Evolutionary conservation across 2,329 filamentous ascomycete genomes (phyloP).

Genomic region (Paracoccidioides lutzii): DNA sequence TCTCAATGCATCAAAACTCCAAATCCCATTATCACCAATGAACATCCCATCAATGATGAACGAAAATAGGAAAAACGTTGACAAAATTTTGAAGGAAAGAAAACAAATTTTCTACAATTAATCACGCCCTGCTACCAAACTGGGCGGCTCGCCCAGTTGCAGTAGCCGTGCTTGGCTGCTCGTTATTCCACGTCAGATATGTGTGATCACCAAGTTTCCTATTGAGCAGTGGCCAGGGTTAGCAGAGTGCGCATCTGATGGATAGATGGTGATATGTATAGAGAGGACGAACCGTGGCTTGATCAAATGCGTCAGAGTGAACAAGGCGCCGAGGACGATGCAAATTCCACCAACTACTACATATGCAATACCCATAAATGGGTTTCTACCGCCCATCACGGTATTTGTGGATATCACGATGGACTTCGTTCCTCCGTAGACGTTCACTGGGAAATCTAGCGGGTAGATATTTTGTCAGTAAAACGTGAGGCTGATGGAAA

Average conservation of each 20-base stretch:
- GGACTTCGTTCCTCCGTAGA: slow-evolving; percentile 78
- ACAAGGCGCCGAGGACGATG: slow-evolving; percentile 73
- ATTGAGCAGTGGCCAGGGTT: slow-evolving; percentile 6
- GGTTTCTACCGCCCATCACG: slow-evolving; percentile 88
- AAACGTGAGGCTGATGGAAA: neutral
- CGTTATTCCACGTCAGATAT: slow-evolving; percentile 89
- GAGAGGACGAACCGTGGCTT: slow-evolving; percentile 58
- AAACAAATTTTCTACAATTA: neutral
- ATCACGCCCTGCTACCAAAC: slow-evolving; percentile 16
- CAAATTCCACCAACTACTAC: slow-evolving; percentile 88
- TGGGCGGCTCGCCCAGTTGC: slow-evolving; percentile 44
- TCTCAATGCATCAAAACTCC: neutral
- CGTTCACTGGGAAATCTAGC: slow-evolving; percentile 63
- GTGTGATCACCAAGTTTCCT: slow-evolving; percentile 97
- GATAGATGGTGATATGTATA: neutral
- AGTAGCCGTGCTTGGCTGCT: slow-evolving; percentile 45
- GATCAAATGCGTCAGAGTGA: slow-evolving; percentile 81
- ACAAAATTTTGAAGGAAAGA: neutral
- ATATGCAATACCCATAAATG: slow-evolving; percentile 92
- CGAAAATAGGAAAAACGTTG: neutral
- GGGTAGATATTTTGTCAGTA: slow-evolving; percentile 13
- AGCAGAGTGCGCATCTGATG: neutral
- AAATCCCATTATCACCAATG: neutral
- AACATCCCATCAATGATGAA: neutral
- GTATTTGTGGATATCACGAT: slow-evolving; percentile 81